phyloP scores from a whole-genome alignment of 202 grass and related monocot species.

The Zoysia matrella region DNA sequence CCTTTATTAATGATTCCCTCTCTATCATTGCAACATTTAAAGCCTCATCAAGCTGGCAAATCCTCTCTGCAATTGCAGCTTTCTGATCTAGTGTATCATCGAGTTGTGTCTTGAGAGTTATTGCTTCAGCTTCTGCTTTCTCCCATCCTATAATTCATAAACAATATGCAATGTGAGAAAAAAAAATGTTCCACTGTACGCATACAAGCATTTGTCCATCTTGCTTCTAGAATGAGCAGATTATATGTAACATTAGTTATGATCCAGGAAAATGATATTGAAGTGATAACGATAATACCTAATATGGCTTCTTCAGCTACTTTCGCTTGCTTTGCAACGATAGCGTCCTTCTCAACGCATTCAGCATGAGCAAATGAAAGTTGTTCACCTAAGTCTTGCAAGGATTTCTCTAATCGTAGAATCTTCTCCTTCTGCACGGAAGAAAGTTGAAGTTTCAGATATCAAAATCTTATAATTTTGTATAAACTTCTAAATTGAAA shows the following conservation, averaged over 20 bases:
- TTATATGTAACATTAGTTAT: slow-evolving; percentile 18
- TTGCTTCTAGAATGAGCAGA: slow-evolving; percentile 18
- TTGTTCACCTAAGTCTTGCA: slow-evolving; percentile 70
- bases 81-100: slow-evolving; percentile 73
- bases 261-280: slow-evolving; percentile 6
- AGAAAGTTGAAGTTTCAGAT: neutral
- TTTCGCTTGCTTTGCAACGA: slow-evolving; percentile 76
- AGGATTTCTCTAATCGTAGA: slow-evolving; percentile 68
- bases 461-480: slow-evolving; percentile 9
- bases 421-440: slow-evolving; percentile 65
- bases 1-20: slow-evolving; percentile 64
- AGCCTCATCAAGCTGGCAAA: slow-evolving; percentile 63
- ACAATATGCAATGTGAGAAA: slow-evolving; percentile 5
- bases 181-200: neutral
- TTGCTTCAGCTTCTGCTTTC: slow-evolving; percentile 77
- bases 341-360: slow-evolving; percentile 67
- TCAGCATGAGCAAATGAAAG: slow-evolving; percentile 69
- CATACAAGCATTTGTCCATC: neutral
- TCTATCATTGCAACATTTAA: slow-evolving; percentile 79
- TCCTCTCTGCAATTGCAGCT: slow-evolving; percentile 60
- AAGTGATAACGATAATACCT: slow-evolving; percentile 54
- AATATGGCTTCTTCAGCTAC: slow-evolving; percentile 90
- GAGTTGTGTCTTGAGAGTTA: slow-evolving; percentile 70
- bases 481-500: slow-evolving; percentile 3
- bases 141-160: slow-evolving; percentile 68